These are phyloP conservation scores for Dalechampia spathulata DNA, from an alignment of 441 rosid genomes.

Conservation along the genomic window DNA sequence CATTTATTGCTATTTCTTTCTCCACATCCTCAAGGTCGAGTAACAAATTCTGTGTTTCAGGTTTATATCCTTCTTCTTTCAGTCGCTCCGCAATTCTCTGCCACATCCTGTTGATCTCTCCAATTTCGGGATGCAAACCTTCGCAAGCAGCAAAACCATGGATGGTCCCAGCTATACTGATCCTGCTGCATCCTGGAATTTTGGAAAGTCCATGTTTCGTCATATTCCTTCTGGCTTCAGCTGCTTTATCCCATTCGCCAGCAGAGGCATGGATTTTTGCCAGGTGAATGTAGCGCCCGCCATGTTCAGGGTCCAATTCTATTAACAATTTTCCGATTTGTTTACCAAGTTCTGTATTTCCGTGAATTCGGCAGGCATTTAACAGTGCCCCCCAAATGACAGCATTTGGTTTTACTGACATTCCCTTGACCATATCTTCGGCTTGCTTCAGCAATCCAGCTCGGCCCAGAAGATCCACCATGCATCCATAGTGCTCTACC, in stretches of 20 bases:
- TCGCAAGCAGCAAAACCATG: slow-evolving; percentile 66
- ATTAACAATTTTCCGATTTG: slow-evolving; percentile 32
- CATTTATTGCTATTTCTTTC: slow-evolving; percentile 46
- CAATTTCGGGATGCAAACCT: slow-evolving; percentile 44
- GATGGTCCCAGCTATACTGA: slow-evolving; percentile 46
- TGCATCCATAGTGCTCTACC: slow-evolving; percentile 75
- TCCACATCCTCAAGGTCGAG: slow-evolving; percentile 63
- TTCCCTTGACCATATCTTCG: slow-evolving; percentile 28
- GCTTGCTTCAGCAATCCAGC: slow-evolving; percentile 60
- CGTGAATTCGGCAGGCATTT: slow-evolving; percentile 51
- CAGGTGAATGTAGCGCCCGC: slow-evolving; percentile 59
- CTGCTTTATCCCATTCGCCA: slow-evolving; percentile 61
- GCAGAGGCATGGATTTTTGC: slow-evolving; percentile 69
- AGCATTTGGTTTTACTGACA: slow-evolving; percentile 57
- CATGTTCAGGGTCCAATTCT: slow-evolving; percentile 47
- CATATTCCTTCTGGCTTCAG: slow-evolving; percentile 50
- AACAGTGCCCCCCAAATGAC: slow-evolving; percentile 66
- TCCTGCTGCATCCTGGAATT: slow-evolving; percentile 59
- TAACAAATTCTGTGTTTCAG: slow-evolving; percentile 33
- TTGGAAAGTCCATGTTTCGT: slow-evolving; percentile 45
- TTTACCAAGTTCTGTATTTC: slow-evolving; percentile 52
- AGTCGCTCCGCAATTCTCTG: slow-evolving; percentile 38
- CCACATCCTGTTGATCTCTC: slow-evolving; percentile 38
- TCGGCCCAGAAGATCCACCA: slow-evolving; percentile 76
- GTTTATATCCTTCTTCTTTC: slow-evolving; percentile 43